Evolutionary conservation across 1,284 basidiomycete species (phyloP).

Genomic region (Retiboletus flavoniger): DNA sequence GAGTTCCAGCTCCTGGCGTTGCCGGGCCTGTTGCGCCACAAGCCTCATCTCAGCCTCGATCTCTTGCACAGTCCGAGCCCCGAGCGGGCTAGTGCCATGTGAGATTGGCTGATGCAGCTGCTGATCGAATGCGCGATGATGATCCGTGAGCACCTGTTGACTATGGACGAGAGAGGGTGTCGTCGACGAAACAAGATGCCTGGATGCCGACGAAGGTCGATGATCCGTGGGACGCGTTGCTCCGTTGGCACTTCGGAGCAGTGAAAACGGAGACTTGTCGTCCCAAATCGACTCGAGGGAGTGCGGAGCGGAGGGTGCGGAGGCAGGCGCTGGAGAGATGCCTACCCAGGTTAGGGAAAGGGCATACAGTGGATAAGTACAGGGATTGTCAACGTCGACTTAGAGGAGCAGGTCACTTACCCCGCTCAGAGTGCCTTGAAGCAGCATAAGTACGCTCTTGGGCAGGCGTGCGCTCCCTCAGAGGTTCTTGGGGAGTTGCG

Average conservation of each 20-base stretch:
- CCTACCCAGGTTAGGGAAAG: slow-evolving; percentile 27
- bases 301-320: slow-evolving; percentile 31
- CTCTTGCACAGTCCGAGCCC: slow-evolving; percentile 83
- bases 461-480: slow-evolving; percentile 31
- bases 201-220: slow-evolving; percentile 28
- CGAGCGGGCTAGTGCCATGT: slow-evolving; percentile 40
- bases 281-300: slow-evolving; percentile 77
- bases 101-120: slow-evolving; percentile 32
- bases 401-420: slow-evolving; percentile 25
- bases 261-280: slow-evolving; percentile 71
- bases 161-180: slow-evolving; percentile 18
- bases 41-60: slow-evolving; percentile 90
- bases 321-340: slow-evolving; percentile 35
- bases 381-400: slow-evolving; percentile 4
- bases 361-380: slow-evolving; percentile 13
- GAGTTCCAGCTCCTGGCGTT: slow-evolving; percentile 38
- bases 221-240: slow-evolving; percentile 39
- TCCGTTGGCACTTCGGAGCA: slow-evolving; percentile 58
- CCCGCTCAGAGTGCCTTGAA: slow-evolving; percentile 28
- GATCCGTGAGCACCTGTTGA: slow-evolving; percentile 24
- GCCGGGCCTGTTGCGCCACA: slow-evolving; percentile 47
- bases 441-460: slow-evolving; percentile 23
- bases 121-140: slow-evolving; percentile 34
- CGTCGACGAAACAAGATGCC: slow-evolving; percentile 24
- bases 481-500: slow-evolving; percentile 22